Conservation (phyloP, 495 filamentous ascomycete genomes). For the Acidomyces sp. region DNA sequence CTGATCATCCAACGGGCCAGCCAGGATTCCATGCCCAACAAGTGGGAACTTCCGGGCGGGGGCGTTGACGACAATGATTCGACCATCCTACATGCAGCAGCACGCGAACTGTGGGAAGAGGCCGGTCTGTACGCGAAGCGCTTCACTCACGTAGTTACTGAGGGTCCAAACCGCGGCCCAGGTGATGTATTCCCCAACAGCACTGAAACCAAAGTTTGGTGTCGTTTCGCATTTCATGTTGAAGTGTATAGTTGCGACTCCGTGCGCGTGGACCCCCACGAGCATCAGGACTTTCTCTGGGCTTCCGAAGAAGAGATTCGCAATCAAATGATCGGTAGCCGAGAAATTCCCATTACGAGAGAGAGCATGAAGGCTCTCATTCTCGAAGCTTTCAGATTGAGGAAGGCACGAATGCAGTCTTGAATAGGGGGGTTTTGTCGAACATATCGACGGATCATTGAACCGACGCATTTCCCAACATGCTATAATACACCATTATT, state of each 20-base stretch:
- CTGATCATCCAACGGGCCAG: conserved; percentile 44
- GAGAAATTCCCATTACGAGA: conserved; percentile 1
- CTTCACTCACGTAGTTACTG: conserved; percentile 36
- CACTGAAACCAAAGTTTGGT: conserved; percentile 19
- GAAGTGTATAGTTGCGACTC: conserved; percentile 16
- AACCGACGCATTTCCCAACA: too few species aligned
- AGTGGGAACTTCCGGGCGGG: conserved; percentile 51
- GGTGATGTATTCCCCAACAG: neutral
- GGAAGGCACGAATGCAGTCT: too few species aligned
- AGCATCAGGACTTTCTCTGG: conserved; percentile 28
- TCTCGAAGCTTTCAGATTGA: neutral
- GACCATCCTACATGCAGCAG: conserved; percentile 42
- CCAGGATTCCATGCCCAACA: conserved; percentile 33
- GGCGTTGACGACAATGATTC: conserved; percentile 35
- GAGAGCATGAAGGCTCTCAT: neutral
- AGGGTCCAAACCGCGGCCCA: too few species aligned
- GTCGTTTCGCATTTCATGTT: conserved; percentile 32
- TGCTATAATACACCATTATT: too few species aligned
- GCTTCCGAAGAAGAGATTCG: conserved; percentile 25
- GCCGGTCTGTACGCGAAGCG: conserved; percentile 39
- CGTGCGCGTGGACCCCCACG: conserved; percentile 21
- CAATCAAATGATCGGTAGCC: neutral
- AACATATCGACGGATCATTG: too few species aligned
- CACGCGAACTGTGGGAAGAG: conserved; percentile 46
- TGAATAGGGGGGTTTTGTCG: too few species aligned